Conservation (phyloP, 23 red algal genomes). For the Gracilaria domingensis region DNA sequence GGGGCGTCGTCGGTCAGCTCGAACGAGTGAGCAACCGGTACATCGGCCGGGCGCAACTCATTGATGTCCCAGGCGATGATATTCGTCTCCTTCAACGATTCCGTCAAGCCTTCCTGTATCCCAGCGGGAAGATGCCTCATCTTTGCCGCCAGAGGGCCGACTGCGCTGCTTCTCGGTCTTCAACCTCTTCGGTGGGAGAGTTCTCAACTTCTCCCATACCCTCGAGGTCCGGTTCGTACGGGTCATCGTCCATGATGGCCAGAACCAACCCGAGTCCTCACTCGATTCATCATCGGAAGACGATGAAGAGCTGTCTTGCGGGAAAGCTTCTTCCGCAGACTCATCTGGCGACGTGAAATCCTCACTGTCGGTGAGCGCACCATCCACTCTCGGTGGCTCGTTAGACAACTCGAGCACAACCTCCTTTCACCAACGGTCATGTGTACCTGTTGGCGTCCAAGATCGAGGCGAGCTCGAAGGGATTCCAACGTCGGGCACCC, state of each 20-base stretch:
- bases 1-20: constrained; percentile 2
- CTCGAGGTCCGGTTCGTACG: no score
- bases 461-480: no score
- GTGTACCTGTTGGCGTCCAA: no score
- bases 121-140: background rate
- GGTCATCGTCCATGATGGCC: background rate
- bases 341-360: no score
- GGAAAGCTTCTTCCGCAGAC: background rate
- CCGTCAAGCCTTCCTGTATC: background rate
- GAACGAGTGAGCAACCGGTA: background rate
- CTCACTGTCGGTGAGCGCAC: background rate
- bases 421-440: no score
- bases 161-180: background rate
- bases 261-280: no score
- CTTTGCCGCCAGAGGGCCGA: background rate
- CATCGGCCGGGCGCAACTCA: background rate
- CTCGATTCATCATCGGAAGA: background rate
- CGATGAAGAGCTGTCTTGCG: background rate
- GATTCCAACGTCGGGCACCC: no score
- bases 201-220: no score
- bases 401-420: background rate
- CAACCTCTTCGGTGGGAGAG: background rate
- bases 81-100: background rate
- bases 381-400: no score
- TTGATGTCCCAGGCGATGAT: background rate